Conservation (phyloP, 441 rosid genomes). For the Rhodomyrtus psidioides region DNA sequence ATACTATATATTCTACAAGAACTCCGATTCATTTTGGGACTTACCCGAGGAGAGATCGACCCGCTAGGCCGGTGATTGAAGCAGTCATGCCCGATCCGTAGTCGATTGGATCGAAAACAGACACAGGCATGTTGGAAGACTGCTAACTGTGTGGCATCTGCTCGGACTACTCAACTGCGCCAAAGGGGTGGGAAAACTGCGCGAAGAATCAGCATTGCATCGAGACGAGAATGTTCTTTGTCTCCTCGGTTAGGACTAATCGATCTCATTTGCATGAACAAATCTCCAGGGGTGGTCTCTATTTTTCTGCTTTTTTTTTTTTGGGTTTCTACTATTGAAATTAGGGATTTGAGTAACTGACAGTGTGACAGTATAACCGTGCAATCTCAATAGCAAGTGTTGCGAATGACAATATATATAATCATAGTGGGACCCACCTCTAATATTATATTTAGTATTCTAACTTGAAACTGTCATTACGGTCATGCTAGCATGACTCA, state of each 20-base stretch:
- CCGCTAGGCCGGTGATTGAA: conserved; percentile 36
- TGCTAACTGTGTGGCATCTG: background rate
- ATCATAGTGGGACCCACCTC: too few relatives aligned
- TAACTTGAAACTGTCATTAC: too few relatives aligned
- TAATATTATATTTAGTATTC: too few relatives aligned
- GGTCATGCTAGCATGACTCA: too few relatives aligned
- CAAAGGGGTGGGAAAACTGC: too few relatives aligned
- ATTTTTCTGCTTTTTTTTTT: background rate
- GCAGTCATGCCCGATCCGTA: conserved; percentile 39
- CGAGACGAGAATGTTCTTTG: background rate
- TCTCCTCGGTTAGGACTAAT: background rate
- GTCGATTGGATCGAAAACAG: conserved; percentile 57
- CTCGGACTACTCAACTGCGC: background rate
- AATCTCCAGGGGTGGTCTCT: background rate
- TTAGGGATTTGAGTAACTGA: too few relatives aligned
- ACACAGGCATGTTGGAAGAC: conserved; percentile 15
- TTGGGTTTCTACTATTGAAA: background rate
- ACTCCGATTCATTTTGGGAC: conserved; percentile 84
- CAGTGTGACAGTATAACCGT: too few relatives aligned
- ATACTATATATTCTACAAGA: conserved; percentile 75
- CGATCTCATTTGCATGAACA: background rate
- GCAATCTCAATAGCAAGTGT: too few relatives aligned
- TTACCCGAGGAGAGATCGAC: conserved; percentile 55
- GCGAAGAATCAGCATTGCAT: too few relatives aligned
- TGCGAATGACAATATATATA: too few relatives aligned